Evolutionary conservation across 2,329 filamentous ascomycete genomes (phyloP).

Genomic region (Aureobasidium uvarum): DNA sequence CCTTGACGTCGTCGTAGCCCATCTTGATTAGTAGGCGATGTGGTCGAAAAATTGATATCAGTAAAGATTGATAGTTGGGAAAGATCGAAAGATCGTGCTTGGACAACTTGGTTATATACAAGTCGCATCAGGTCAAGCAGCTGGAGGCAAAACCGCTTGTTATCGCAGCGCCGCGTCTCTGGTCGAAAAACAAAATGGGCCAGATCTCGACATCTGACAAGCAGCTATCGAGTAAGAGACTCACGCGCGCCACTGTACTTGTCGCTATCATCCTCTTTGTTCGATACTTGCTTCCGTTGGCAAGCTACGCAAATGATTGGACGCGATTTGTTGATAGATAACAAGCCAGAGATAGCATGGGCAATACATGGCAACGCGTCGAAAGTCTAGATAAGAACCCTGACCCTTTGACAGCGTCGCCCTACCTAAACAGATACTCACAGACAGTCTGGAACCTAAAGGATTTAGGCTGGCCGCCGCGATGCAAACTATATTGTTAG

Average conservation of each 20-base stretch:
- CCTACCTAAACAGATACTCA: neutral
- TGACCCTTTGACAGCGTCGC: neutral
- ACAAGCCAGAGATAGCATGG: neutral
- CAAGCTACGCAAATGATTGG: neutral
- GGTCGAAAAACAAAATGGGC: neutral
- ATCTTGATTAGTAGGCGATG: neutral
- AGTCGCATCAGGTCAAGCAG: no score
- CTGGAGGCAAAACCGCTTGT: no score
- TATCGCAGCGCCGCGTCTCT: neutral
- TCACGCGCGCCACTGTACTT: neutral
- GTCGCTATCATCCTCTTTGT: neutral
- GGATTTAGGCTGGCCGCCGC: no score
- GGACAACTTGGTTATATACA: no score
- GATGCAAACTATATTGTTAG: no score
- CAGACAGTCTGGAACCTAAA: neutral
- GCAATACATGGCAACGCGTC: neutral
- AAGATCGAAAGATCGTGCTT: no score
- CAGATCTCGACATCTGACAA: neutral
- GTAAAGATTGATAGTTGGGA: no score
- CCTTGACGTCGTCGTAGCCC: neutral
- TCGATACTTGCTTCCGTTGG: neutral
- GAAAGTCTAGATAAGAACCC: slow-evolving; percentile 4
- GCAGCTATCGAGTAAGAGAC: no score
- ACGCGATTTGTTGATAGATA: neutral
- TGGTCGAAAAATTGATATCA: no score